A percentile compares a stretch with the other conserved stretches of the same genome.
phyloP scores from a whole-genome alignment of 2,329 filamentous ascomycete genomes.

The Thielaviopsis musarum region DNA sequence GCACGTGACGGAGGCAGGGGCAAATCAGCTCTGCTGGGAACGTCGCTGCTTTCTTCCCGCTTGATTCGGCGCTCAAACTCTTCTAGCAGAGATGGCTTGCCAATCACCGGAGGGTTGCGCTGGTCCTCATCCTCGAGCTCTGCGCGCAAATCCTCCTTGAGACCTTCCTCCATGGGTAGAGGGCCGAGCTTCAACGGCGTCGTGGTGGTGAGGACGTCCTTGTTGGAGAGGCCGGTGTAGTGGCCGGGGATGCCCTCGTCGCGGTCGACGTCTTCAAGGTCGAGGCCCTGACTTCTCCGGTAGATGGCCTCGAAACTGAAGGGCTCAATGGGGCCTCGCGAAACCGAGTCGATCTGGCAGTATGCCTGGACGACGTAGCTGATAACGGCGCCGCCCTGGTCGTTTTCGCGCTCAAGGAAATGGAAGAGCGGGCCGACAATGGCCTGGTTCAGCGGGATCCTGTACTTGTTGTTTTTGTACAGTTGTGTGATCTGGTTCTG shows the following conservation, averaged over 20 bases:
- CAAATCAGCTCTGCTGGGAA: conserved; percentile 58
- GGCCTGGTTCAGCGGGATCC: conserved; percentile 73
- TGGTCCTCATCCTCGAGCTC: conserved; percentile 75
- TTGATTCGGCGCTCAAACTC: conserved; percentile 83
- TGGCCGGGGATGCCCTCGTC: conserved; percentile 48
- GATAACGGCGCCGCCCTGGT: conserved; percentile 63
- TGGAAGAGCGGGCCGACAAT: conserved; percentile 70
- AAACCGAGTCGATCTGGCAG: conserved; percentile 40
- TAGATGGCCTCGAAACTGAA: conserved; percentile 46
- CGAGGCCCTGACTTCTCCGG: conserved; percentile 38
- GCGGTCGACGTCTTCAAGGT: conserved; percentile 45
- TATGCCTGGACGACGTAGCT: conserved; percentile 51
- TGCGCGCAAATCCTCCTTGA: conserved; percentile 71
- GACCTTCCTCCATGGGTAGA: conserved; percentile 64
- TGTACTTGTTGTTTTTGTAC: conserved; percentile 76
- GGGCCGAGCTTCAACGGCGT: conserved; percentile 58
- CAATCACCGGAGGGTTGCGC: conserved; percentile 53
- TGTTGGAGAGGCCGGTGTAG: conserved; percentile 44
- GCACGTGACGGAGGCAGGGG: conserved; percentile 78
- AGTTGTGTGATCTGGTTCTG: conserved; percentile 64
- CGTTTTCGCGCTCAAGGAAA: conserved; percentile 74
- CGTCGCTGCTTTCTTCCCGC: conserved; percentile 75
- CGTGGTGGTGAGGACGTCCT: conserved; percentile 39
- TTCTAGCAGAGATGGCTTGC: conserved; percentile 60
- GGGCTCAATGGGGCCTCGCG: conserved; percentile 45